Evolutionary conservation across 768 basidiomycete genomes (phyloP).

Genomic region (Lactifluus pinguis): DNA sequence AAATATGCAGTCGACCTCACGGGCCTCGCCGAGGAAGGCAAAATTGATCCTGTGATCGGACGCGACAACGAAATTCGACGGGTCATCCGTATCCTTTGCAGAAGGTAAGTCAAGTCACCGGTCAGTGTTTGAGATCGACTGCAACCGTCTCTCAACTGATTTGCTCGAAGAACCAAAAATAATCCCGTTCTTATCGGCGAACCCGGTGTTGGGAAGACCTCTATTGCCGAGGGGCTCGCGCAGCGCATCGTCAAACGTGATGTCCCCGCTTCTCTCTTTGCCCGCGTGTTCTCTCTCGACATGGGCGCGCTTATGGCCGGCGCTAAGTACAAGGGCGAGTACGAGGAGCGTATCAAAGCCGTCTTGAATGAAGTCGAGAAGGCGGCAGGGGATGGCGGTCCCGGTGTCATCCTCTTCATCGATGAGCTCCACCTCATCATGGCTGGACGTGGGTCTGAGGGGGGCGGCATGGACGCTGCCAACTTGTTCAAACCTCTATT

Average conservation of each 20-base stretch:
- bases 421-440: slow-evolving; percentile 94
- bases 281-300: slow-evolving; percentile 76
- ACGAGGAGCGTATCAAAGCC: slow-evolving; percentile 91
- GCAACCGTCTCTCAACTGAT: neutral
- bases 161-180: slow-evolving; percentile 71
- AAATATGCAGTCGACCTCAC: slow-evolving; percentile 89
- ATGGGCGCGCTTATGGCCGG: slow-evolving; percentile 96
- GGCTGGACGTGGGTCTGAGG: slow-evolving; percentile 74
- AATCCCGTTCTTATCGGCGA: slow-evolving; percentile 97
- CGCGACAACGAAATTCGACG: slow-evolving; percentile 89
- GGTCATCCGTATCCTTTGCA: slow-evolving; percentile 71
- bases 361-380: slow-evolving; percentile 93
- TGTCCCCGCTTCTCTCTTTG: slow-evolving; percentile 67
- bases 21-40: slow-evolving; percentile 79
- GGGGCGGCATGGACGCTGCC: slow-evolving; percentile 89
- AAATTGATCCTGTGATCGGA: slow-evolving; percentile 93
- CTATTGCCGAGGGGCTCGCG: slow-evolving; percentile 90
- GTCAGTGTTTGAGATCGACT: neutral
- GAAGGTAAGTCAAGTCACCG: slow-evolving; percentile 37
- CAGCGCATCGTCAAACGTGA: slow-evolving; percentile 93
- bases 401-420: slow-evolving; percentile 84
- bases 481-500: slow-evolving; percentile 90
- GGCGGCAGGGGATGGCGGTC: slow-evolving; percentile 56
- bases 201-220: slow-evolving; percentile 92
- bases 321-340: slow-evolving; percentile 90